Evolutionary conservation across 306 rosid species (phyloP).

Genomic region (Citrullus mucosospermus): DNA sequence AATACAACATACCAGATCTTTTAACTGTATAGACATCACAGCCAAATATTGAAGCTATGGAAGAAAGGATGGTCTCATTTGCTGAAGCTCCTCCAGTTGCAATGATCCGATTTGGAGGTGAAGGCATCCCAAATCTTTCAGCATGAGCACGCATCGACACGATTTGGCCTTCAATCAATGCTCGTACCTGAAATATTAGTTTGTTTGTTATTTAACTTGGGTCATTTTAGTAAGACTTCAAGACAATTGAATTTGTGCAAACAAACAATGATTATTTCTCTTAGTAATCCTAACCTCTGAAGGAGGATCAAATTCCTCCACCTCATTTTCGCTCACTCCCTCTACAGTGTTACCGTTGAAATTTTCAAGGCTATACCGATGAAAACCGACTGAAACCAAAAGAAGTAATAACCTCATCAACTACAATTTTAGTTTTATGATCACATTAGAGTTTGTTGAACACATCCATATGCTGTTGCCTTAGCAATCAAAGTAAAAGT

Average conservation of each 20-base stretch:
- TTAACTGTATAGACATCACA: constrained; percentile 83
- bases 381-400: constrained; percentile 56
- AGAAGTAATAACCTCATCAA: not conserved
- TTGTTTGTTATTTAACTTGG: not conserved
- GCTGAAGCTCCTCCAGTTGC: constrained; percentile 98
- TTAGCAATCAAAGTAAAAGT: not conserved
- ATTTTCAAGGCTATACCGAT: constrained; percentile 59
- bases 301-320: constrained; percentile 65
- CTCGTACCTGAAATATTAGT: constrained; percentile 48
- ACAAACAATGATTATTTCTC: not conserved
- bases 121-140: constrained; percentile 94
- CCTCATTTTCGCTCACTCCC: constrained; percentile 43
- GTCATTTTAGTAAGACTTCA: not conserved
- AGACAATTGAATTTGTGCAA: not conserved
- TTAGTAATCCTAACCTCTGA: constrained; percentile 55
- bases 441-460: not conserved
- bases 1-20: constrained; percentile 55
- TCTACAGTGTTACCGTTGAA: constrained; percentile 37
- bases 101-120: constrained; percentile 79
- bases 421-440: not conserved
- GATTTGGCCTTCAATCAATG: constrained; percentile 77
- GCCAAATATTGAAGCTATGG: constrained; percentile 78
- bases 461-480: not conserved
- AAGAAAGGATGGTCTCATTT: constrained; percentile 51
- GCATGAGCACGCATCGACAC: constrained; percentile 93